Evolutionary conservation across 495 filamentous ascomycete genomes (phyloP), one percentile per base, ranked within the genome.

Genomic region (Neurospora tetrasperma): DNA sequence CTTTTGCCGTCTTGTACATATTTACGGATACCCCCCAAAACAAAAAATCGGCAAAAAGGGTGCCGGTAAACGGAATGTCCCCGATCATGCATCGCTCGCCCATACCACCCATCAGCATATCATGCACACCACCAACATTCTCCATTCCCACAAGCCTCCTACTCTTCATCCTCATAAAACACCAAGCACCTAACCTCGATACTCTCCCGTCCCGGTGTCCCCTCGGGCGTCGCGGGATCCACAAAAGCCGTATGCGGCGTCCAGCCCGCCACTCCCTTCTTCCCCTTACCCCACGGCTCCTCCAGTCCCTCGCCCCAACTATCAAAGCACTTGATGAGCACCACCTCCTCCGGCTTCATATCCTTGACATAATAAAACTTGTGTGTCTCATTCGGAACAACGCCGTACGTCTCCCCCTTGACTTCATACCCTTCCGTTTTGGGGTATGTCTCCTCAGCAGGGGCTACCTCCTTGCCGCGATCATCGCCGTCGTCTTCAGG

Each of bases 121-220:
- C 40, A 41, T 41, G 40, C 40, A 41, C 40, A 41, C 40, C 40
- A 41, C 9, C 40, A 41, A 11, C 40, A 41, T 41, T 41, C 40
- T 3, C 40, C 40, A 41, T 11, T 11, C 40, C 40, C 40, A 11
- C 40, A 41, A 41, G 10, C 40, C 46, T 4, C 40, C 5, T 71
- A 27, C 41, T 16, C 12, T 20, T 69, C 68, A 38, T 79, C 79
- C 20, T 84, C 79, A 70, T 85, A 86, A 88, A 96, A 94, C 2
- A 97, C 89, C 82, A 97, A 85, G 69, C 92, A 92, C 80, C 93
- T 83, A 14, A 97, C 92, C 82, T 96, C 93, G 80, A 97, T 95
- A 80, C 93, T 96, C 86, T 96, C 90, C 79, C 91, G 84, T 35
- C 81, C 80, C 75, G 83, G 84, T n/a, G 84, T 85, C n/a, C 85